Percentiles rank a stretch among this genome's conserved stretches.
Conservation (phyloP, 176 grass and related monocot species). For the Neostapfia colusana region DNA sequence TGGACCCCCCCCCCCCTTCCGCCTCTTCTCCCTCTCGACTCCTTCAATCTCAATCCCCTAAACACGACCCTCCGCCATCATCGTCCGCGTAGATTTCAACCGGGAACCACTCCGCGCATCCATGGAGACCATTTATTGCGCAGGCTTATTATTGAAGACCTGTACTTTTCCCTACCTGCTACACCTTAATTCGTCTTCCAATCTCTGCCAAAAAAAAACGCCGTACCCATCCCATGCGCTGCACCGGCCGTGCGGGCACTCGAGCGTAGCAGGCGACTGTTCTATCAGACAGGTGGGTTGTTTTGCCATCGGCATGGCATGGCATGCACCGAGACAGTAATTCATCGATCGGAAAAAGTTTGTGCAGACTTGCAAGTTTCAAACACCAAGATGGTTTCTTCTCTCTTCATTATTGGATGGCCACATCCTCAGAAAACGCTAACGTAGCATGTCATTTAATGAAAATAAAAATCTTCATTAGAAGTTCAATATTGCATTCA, state of each 20-base stretch:
- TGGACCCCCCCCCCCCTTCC: not conserved
- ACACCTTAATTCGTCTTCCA: not conserved
- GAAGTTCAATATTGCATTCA: too few relatives aligned
- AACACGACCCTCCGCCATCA: not conserved
- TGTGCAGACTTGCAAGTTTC: not conserved
- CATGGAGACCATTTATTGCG: conserved; percentile 49
- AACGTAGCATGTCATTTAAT: too few relatives aligned
- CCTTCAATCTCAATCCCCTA: not conserved
- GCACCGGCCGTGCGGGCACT: not conserved
- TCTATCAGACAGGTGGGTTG: not conserved
- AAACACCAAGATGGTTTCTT: too few relatives aligned
- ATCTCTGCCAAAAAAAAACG: not conserved
- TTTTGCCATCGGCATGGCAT: not conserved
- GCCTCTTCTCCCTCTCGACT: not conserved
- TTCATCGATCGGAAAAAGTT: not conserved
- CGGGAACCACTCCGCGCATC: conserved; percentile 40
- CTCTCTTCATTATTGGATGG: too few relatives aligned
- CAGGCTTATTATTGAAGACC: conserved; percentile 40
- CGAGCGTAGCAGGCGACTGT: not conserved
- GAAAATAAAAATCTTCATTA: too few relatives aligned
- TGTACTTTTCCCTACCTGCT: conserved; percentile 32
- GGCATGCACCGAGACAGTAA: not conserved
- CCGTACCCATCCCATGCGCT: not conserved
- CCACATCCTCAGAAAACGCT: too few relatives aligned
- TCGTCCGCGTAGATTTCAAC: conserved; percentile 35